Conservation (phyloP, 108 stramenopile genomes). For the Skeletonema costatum region DNA sequence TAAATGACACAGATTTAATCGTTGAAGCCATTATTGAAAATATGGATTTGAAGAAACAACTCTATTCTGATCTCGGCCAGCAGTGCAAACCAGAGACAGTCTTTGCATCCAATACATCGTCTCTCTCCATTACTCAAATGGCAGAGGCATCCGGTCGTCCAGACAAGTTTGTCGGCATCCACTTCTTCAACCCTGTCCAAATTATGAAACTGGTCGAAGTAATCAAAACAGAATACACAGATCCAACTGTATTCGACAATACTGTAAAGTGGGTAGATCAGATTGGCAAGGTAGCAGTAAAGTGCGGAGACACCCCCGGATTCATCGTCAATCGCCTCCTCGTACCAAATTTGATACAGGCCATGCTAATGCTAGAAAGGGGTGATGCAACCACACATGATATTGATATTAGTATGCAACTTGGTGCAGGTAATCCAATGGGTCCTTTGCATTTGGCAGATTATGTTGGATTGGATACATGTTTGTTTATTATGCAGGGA, state of each 20-base stretch:
- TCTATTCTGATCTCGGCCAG: slow-evolving; percentile 83
- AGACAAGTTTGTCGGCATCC: slow-evolving; percentile 95
- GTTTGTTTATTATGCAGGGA: slow-evolving; percentile 82
- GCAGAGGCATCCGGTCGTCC: slow-evolving; percentile 89
- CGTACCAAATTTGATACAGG: slow-evolving; percentile 90
- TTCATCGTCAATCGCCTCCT: slow-evolving; percentile 99
- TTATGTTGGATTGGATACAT: slow-evolving; percentile 97
- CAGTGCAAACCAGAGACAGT: slow-evolving; percentile 84
- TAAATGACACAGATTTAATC: slow-evolving; percentile 85
- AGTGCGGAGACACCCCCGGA: slow-evolving; percentile 95
- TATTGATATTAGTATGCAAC: slow-evolving; percentile 96
- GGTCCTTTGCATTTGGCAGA: slow-evolving; percentile 93
- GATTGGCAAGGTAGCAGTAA: slow-evolving; percentile 93
- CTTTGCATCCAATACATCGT: slow-evolving; percentile 96
- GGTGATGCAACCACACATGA: slow-evolving; percentile 91
- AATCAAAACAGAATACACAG: slow-evolving; percentile 88
- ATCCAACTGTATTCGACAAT: slow-evolving; percentile 82
- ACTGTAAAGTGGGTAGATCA: slow-evolving; percentile 74
- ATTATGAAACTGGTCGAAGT: slow-evolving; percentile 98
- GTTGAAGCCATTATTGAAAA: slow-evolving; percentile 98
- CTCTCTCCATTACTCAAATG: slow-evolving; percentile 90
- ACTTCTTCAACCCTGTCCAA: slow-evolving; percentile 99
- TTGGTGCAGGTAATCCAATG: slow-evolving; percentile 99
- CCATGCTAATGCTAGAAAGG: slow-evolving; percentile 94
- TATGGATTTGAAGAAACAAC: slow-evolving; percentile 86